phyloP scores from a whole-genome alignment of 140 eudicot species.

The Cichorium intybus region DNA sequence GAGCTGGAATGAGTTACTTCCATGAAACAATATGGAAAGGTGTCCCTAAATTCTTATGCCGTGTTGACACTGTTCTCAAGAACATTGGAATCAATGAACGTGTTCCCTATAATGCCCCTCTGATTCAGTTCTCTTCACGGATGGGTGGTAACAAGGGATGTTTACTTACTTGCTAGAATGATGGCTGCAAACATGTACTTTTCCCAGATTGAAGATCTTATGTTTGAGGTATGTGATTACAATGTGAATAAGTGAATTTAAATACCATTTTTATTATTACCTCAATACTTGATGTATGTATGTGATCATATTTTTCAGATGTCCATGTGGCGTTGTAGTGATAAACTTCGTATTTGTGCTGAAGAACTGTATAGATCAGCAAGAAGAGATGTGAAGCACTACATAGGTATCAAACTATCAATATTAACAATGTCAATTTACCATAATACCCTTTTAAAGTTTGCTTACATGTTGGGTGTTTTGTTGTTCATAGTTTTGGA shows the following conservation, averaged over 20 bases:
- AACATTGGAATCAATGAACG: no score
- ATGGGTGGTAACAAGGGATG: slow-evolving; percentile 98
- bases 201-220: slow-evolving; percentile 93
- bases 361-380: slow-evolving; percentile 69
- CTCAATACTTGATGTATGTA: no score
- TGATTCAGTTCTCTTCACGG: slow-evolving; percentile 95
- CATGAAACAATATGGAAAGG: no score
- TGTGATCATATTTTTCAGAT: slow-evolving; percentile 36
- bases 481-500: slow-evolving; percentile 79
- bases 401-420: no score
- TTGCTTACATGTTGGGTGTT: background rate
- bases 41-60: no score
- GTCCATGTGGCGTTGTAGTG: slow-evolving; percentile 98
- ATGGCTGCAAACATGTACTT: slow-evolving; percentile 97
- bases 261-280: background rate
- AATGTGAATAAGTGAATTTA: background rate
- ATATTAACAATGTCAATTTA: no score
- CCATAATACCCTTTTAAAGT: background rate
- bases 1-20: no score
- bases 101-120: no score
- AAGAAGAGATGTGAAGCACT: slow-evolving; percentile 80
- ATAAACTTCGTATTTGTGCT: slow-evolving; percentile 79
- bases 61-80: no score
- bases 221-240: slow-evolving; percentile 75
- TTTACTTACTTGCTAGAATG: slow-evolving; percentile 93